phyloP scores from a whole-genome alignment of 257 asterid species.

The Perilla frutescens region DNA sequence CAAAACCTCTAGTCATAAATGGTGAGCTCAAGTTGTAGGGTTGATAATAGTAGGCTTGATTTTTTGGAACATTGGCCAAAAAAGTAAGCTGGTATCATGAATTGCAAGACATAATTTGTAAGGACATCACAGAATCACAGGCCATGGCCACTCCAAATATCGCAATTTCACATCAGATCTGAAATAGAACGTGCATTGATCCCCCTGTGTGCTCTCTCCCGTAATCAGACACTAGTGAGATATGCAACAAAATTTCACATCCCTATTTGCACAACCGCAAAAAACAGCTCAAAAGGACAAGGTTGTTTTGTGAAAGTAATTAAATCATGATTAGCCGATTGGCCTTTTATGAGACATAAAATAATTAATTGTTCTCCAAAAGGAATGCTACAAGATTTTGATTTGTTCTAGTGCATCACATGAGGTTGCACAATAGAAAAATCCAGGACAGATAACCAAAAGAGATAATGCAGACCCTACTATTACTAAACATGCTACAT shows the following conservation, averaged over 20 bases:
- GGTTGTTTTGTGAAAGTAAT: slow-evolving; percentile 32
- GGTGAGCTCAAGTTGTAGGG: slow-evolving; percentile 26
- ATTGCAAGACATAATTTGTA: slow-evolving; percentile 38
- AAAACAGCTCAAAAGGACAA: slow-evolving; percentile 37
- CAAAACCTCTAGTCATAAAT: slow-evolving; percentile 7
- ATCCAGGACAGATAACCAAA: slow-evolving; percentile 5
- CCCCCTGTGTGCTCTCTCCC: slow-evolving; percentile 35
- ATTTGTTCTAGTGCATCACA: slow-evolving; percentile 19
- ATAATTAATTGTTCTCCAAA: slow-evolving; percentile 20
- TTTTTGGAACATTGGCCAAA: slow-evolving; percentile 39
- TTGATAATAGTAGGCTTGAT: slow-evolving; percentile 28
- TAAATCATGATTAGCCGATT: slow-evolving; percentile 9
- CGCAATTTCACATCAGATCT: slow-evolving; percentile 31
- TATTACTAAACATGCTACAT: slow-evolving; percentile 27
- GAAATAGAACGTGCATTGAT: slow-evolving; percentile 36
- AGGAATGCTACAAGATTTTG: neutral
- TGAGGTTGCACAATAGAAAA: slow-evolving; percentile 17
- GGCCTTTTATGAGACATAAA: slow-evolving; percentile 14
- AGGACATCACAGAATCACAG: slow-evolving; percentile 27
- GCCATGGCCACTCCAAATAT: slow-evolving; percentile 35
- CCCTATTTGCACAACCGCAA: slow-evolving; percentile 38
- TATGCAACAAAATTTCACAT: slow-evolving; percentile 39
- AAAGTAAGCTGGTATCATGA: slow-evolving; percentile 50
- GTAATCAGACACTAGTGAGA: slow-evolving; percentile 23
- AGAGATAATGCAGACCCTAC: slow-evolving; percentile 8